Base-by-base conservation (phyloP, 306 rosid genomes). In the Sphenostylis stenocarpa region DNA sequence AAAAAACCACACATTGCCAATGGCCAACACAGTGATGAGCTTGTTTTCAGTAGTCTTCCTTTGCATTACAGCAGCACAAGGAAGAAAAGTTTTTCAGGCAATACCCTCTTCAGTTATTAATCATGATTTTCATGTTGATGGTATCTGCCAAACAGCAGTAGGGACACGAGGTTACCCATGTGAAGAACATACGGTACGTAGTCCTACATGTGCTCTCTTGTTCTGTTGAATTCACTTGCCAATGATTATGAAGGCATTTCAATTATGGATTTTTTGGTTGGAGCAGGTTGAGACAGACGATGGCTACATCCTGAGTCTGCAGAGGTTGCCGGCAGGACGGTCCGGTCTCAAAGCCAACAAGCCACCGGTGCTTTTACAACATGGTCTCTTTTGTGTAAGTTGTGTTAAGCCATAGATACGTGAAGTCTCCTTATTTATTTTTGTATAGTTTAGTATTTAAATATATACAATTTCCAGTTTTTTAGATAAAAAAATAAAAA, bases 271-370 rank as follows among this genome's bases (percentile, higher is more conserved):
- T 1, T 26, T 26, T 26, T 26, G 1, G 29, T 49, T 26, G 60
- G 44, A 72, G 72, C 48, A 87, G 95, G 90, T 88, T 9, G 75
- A 79, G 31, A 91, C 95, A 45, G 15, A 79, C 26, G 95, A 90
- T 77, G 95, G 93, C 12, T 90, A 84, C 74, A 82, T 90, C 68
- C 73, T 90, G 1, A 85, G 95, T 58, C 28, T 90, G 61, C 95
- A 90, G 48, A 91, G 97, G 70, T 86, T 91, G 13, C 87, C 85
- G 1, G 70, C 3, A 3, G 84, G 77, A n/a, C 43, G 65, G 48
- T 81, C 88, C 0, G 84, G 86, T 0, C 57, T 20, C 52, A 53
- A 51, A 34, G 67, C 84, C 2, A 77, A 77, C 78, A 80, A 82
- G 82, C 77, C 79, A 1, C 90, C 95, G 0, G 88, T 90, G 44